These are phyloP conservation scores for Ustilago crameri DNA, from an alignment of 1,284 basidiomycete genomes.

Conservation along the genomic window DNA sequence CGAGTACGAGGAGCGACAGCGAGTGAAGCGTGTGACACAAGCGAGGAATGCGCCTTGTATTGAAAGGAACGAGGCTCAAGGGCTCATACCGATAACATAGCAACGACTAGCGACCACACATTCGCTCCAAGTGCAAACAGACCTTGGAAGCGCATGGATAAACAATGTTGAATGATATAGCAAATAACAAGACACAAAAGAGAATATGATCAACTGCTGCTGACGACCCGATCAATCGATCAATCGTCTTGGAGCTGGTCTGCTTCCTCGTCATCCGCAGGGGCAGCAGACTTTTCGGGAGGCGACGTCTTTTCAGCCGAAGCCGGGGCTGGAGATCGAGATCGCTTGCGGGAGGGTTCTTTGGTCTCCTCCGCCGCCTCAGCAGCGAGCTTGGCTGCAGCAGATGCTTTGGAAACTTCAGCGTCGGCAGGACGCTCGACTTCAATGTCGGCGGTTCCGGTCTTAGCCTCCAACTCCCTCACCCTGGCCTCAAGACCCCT, in stretches of 20 bases:
- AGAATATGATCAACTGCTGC: not conserved
- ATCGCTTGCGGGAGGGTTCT: slow-evolving; percentile 21
- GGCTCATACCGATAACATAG: too few species aligned
- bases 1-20: too few species aligned
- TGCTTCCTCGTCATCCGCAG: slow-evolving; percentile 29
- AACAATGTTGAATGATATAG: not conserved
- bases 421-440: slow-evolving; percentile 9
- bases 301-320: slow-evolving; percentile 8
- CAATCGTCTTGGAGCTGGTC: slow-evolving; percentile 39
- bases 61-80: too few species aligned
- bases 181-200: not conserved
- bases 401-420: slow-evolving; percentile 2
- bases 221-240: not conserved
- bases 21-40: too few species aligned
- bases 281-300: not conserved
- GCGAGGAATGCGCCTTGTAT: too few species aligned
- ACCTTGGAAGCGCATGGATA: too few species aligned
- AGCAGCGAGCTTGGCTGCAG: not conserved
- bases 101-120: too few species aligned
- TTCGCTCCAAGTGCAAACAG: too few species aligned
- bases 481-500: slow-evolving; percentile 53
- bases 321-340: slow-evolving; percentile 5
- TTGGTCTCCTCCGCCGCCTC: slow-evolving; percentile 12
- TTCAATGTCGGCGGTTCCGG: slow-evolving; percentile 22
- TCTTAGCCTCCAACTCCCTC: slow-evolving; percentile 46